phyloP scores from a whole-genome alignment of 371 early-diverging fungal species.

The Circinella umbellata region DNA sequence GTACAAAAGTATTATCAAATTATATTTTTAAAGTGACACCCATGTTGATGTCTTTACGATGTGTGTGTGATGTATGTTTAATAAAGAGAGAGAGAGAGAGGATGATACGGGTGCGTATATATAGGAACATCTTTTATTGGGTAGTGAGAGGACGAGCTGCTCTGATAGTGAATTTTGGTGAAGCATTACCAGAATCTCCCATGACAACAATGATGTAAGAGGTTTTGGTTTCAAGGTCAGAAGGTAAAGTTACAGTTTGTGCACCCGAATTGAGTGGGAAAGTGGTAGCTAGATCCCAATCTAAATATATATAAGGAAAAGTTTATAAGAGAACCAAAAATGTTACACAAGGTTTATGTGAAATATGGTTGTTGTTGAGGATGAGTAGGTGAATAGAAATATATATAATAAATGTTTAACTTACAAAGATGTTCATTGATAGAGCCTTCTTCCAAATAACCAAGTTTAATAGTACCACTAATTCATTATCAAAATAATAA shows the following conservation, averaged over 20 bases:
- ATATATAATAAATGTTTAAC: constrained; percentile 2
- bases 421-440: constrained; percentile 44
- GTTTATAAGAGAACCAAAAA: too few species aligned
- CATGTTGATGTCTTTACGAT: too few species aligned
- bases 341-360: too few species aligned
- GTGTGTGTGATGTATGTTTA: too few species aligned
- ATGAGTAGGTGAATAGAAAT: too few species aligned
- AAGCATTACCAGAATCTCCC: constrained; percentile 54
- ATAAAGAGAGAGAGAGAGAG: too few species aligned
- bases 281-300: constrained; percentile 33
- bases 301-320: background rate
- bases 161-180: constrained; percentile 40
- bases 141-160: background rate
- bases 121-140: too few species aligned
- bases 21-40: too few species aligned
- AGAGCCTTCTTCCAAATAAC: constrained; percentile 36
- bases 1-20: too few species aligned
- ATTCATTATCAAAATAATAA: too few species aligned
- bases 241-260: constrained; percentile 36
- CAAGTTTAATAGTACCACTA: constrained; percentile 40
- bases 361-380: background rate
- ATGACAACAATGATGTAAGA: constrained; percentile 48
- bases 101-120: too few species aligned
- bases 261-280: constrained; percentile 37
- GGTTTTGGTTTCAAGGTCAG: constrained; percentile 31